Evolutionary conservation across 441 rosid genomes (phyloP).

Genomic region (Adansonia madagascariensis): DNA sequence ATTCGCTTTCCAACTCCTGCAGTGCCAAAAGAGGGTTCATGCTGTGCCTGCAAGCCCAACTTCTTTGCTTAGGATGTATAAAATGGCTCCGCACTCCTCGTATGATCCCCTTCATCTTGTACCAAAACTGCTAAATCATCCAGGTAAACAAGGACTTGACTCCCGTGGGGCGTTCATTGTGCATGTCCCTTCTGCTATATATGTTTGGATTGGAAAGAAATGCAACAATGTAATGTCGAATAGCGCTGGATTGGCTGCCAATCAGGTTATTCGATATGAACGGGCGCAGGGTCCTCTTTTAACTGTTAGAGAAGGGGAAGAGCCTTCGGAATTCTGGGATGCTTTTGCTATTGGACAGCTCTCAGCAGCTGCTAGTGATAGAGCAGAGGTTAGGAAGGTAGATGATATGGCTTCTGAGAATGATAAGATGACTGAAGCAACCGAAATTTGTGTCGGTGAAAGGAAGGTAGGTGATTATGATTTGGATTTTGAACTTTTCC

Average conservation of each 20-base stretch:
- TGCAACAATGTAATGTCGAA: constrained; percentile 51
- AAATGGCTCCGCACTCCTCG: constrained; percentile 81
- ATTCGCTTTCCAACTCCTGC: constrained; percentile 76
- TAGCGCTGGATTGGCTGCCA: constrained; percentile 63
- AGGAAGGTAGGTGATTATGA: constrained; percentile 61
- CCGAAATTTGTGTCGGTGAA: constrained; percentile 30
- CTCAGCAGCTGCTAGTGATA: constrained; percentile 36
- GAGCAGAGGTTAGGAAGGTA: constrained; percentile 32
- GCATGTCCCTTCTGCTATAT: constrained; percentile 61
- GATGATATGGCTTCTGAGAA: constrained; percentile 28
- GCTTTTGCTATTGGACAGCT: constrained; percentile 46
- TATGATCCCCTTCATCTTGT: constrained; percentile 83
- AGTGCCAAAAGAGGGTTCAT: constrained; percentile 80
- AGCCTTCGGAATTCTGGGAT: constrained; percentile 68
- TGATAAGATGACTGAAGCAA: constrained; percentile 22
- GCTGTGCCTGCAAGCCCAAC: constrained; percentile 65
- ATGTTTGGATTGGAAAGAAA: constrained; percentile 67
- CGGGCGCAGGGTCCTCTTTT: constrained; percentile 56
- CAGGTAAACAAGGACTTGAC: constrained; percentile 52
- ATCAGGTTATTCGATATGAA: constrained; percentile 70
- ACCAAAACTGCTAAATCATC: constrained; percentile 61
- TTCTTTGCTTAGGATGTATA: constrained; percentile 61
- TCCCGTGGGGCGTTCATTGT: constrained; percentile 76
- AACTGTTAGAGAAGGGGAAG: constrained; percentile 62
- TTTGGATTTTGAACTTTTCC: constrained; percentile 65